phyloP scores from a whole-genome alignment of 1,284 basidiomycete species.

The Puccinia novopanici region DNA sequence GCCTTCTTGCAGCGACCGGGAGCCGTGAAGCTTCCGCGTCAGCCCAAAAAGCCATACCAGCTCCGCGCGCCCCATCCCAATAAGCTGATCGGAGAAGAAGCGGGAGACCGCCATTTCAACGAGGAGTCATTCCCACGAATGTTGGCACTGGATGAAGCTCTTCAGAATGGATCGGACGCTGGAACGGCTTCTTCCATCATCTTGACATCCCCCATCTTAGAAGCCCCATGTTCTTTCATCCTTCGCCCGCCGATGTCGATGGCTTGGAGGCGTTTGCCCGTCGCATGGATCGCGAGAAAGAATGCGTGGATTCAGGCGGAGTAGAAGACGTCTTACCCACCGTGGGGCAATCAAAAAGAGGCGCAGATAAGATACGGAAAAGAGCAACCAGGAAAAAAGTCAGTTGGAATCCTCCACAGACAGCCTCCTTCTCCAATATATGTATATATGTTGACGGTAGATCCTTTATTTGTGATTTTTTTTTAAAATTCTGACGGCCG shows the following conservation, averaged over 20 bases:
- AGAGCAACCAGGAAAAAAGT: slow-evolving; percentile 36
- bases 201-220: slow-evolving; percentile 57
- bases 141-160: slow-evolving; percentile 53
- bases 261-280: slow-evolving; percentile 47
- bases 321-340: slow-evolving; percentile 38
- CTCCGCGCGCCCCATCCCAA: slow-evolving; percentile 17
- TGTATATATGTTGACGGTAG: not conserved
- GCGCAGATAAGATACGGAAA: slow-evolving; percentile 28
- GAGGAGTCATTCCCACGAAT: slow-evolving; percentile 31
- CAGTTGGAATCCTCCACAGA: not conserved
- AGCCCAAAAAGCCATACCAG: slow-evolving; percentile 52
- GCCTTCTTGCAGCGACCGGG: slow-evolving; percentile 53
- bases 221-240: slow-evolving; percentile 61
- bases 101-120: slow-evolving; percentile 2
- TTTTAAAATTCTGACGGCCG: not conserved
- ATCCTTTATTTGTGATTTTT: not conserved
- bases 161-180: slow-evolving; percentile 53
- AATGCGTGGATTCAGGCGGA: slow-evolving; percentile 34
- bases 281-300: slow-evolving; percentile 26
- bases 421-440: not conserved
- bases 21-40: slow-evolving; percentile 18
- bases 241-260: slow-evolving; percentile 47
- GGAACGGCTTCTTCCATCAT: slow-evolving; percentile 54
- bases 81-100: not conserved
- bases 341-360: slow-evolving; percentile 43